Percentiles rank a stretch among this genome's conserved stretches.
Conservation (phyloP, 768 basidiomycete species). For the Leccinum boreale region DNA sequence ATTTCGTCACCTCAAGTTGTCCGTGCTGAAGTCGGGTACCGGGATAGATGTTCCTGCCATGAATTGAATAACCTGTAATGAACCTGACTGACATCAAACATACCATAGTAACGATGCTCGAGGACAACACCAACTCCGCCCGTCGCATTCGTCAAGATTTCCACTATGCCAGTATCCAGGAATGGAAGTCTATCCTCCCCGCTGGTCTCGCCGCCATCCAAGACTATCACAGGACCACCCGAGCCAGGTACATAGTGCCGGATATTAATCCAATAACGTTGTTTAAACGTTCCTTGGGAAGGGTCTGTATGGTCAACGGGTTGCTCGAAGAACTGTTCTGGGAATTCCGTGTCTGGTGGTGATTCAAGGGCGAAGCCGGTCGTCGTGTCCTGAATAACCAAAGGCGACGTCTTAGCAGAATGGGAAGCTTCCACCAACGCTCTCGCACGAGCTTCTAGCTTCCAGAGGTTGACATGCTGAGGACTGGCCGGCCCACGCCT, state of each 20-base stretch:
- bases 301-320: conserved; percentile 79
- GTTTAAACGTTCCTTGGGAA: conserved; percentile 62
- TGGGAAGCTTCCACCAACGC: conserved; percentile 14
- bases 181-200: conserved; percentile 61
- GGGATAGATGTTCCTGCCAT: conserved; percentile 67
- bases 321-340: conserved; percentile 72
- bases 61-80: neutral
- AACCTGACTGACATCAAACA: conserved; percentile 8
- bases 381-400: conserved; percentile 21
- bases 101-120: conserved; percentile 90
- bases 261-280: conserved; percentile 91
- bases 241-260: conserved; percentile 70
- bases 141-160: conserved; percentile 80
- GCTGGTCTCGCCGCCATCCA: conserved; percentile 93
- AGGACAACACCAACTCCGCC: conserved; percentile 89
- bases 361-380: conserved; percentile 10
- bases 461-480: conserved; percentile 67
- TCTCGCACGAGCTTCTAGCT: conserved; percentile 34
- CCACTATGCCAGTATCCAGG: conserved; percentile 76
- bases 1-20: conserved; percentile 60
- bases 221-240: conserved; percentile 80
- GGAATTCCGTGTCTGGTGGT: conserved; percentile 40
- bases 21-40: conserved; percentile 74
- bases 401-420: conserved; percentile 10
- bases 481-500: conserved; percentile 36